Conservation (phyloP, 139 green algal genomes). For the Dunaliella primolecta region DNA sequence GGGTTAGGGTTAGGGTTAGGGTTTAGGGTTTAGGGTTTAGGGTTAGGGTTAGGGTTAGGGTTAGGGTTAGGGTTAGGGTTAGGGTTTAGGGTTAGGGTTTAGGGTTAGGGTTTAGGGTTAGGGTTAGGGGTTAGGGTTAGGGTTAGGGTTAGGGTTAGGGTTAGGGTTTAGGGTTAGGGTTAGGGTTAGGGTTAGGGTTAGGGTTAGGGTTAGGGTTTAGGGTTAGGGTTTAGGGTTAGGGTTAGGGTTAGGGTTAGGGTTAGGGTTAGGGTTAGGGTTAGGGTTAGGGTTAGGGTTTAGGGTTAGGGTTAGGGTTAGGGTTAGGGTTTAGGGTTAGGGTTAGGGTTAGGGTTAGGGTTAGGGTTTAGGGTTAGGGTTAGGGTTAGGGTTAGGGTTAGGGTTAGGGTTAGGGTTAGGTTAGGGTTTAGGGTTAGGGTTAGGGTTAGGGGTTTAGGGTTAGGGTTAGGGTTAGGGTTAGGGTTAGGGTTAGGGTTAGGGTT, state of each 20-base stretch:
- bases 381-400: conserved; percentile 2
- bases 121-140: too few species aligned
- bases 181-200: not conserved
- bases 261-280: too few species aligned
- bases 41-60: too few species aligned
- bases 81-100: not conserved
- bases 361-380: conserved; percentile 2
- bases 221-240: not conserved
- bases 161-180: not conserved
- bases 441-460: too few species aligned
- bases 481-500: not conserved
- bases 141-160: not conserved
- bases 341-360: conserved; percentile 1
- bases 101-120: not conserved
- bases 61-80: too few species aligned
- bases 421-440: too few species aligned
- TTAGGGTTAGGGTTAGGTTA: too few species aligned
- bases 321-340: not conserved
- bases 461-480: not conserved
- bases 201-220: not conserved
- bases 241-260: not conserved
- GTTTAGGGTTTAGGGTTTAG: too few species aligned
- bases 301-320: conserved; percentile 2
- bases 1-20: too few species aligned
- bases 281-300: not conserved